These are phyloP conservation scores for Vigna reflexopilosa DNA, from an alignment of 306 rosid species.

Conservation along the genomic window DNA sequence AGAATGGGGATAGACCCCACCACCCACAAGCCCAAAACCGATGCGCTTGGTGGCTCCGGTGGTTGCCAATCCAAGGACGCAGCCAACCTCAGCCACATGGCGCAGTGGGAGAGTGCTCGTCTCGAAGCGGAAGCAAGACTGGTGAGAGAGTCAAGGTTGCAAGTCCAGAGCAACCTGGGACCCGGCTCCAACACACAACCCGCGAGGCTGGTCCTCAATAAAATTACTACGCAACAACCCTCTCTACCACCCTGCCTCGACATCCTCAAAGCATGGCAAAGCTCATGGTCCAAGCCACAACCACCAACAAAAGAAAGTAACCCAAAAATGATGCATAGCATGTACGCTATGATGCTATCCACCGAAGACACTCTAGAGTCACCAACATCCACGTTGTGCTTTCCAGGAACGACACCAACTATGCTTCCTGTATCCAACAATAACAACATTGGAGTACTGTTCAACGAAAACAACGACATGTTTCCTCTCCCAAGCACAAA, in stretches of 20 bases:
- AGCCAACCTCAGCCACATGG: conserved; percentile 61
- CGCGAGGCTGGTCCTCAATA: conserved; percentile 47
- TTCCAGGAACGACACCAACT: conserved; percentile 34
- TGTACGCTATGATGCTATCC: conserved; percentile 57
- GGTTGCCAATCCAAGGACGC: conserved; percentile 21
- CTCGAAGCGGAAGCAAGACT: conserved; percentile 58
- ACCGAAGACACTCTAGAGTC: conserved; percentile 50
- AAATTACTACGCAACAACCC: conserved; percentile 42
- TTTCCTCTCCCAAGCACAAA: not conserved
- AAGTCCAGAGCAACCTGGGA: conserved; percentile 21
- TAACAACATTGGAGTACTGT: not conserved
- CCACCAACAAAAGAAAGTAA: not conserved
- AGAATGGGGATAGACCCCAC: conserved; percentile 58
- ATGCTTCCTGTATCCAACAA: conserved; percentile 8
- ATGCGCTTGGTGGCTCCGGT: conserved; percentile 31
- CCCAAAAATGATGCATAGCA: conserved; percentile 40
- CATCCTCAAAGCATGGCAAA: conserved; percentile 69
- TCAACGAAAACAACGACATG: conserved; percentile 26
- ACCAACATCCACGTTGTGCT: conserved; percentile 51
- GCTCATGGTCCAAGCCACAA: conserved; percentile 49
- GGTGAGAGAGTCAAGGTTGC: conserved; percentile 50
- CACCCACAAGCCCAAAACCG: conserved; percentile 55
- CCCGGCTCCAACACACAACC: conserved; percentile 27
- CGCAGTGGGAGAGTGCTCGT: conserved; percentile 66
- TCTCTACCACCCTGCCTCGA: conserved; percentile 50